Evolutionary conservation across 352 stramenopile species (phyloP), one percentile per base, ranked within the genome.

Genomic region (Phytophthora niederhauseri): DNA sequence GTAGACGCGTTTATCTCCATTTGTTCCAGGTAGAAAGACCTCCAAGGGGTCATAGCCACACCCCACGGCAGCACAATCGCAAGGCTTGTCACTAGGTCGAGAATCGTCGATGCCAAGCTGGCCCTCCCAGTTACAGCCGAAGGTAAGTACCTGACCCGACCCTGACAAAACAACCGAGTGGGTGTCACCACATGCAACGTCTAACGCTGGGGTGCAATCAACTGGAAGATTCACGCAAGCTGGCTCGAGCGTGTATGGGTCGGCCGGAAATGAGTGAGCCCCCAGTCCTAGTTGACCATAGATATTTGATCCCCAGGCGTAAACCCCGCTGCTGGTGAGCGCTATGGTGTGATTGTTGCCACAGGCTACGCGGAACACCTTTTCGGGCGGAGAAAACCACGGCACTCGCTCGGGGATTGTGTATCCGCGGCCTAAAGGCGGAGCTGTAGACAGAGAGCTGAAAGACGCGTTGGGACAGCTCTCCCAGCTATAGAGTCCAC

Each of bases 71-170:
- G 74, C 66, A 57, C 67, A 12, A 52, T 51, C 30, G 5, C 30
- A 17, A 15, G 48, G 15, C 36, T 57, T 60, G 38, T 19, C 7
- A 8, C 15, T 61, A 24, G 7, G 22, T 26, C 53, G 61, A 30
- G 28, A 38, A 41, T 72, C 72, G 4, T 88, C 68, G n/a, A 91
- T 59, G 0, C 82, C 89, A 6, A 96, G 77, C 53, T 96, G 87
- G 0, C 87, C 89, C 7, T 87, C 65, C 73, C 87, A 90, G 48
- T 92, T 87, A 64, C 86, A 87, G 0, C 89, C 89, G 45, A 80
- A 95, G 5, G 72, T 74, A 19, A 82, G 76, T 0, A 94, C 30
- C 2, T 65, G n/a, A 4, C 89, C 87, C n/a, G 64, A 66, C 24
- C 56, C 61, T 0, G 77, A 80, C 8, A 96, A 66, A 7, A 85